phyloP scores from a whole-genome alignment of 176 grass and related monocot species.

The Oryza nivara region DNA sequence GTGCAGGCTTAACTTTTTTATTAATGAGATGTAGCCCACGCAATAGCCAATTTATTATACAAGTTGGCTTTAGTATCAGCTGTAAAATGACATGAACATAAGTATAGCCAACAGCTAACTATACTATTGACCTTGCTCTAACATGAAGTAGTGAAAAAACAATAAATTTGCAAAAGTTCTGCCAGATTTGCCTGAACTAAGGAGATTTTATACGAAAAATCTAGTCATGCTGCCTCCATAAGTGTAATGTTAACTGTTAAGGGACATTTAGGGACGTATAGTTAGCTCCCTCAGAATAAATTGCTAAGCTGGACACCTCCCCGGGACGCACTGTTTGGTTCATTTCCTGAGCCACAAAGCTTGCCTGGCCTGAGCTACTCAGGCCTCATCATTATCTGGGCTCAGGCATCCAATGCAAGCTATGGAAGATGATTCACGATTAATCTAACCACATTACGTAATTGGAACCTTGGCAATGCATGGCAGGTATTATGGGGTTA shows the following conservation, averaged over 20 bases:
- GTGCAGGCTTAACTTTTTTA: too few species aligned
- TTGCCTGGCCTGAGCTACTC: not conserved
- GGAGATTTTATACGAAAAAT: not conserved
- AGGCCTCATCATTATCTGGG: not conserved
- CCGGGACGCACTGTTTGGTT: not conserved
- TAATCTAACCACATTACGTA: too few species aligned
- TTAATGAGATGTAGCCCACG: too few species aligned
- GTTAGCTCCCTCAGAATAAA: not conserved
- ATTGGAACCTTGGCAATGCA: too few species aligned
- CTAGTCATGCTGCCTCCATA: not conserved
- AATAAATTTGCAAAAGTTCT: not conserved
- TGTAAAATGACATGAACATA: too few species aligned
- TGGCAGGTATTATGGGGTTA: not conserved
- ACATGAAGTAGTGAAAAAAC: not conserved
- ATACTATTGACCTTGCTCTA: too few species aligned
- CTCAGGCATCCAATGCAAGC: too few species aligned
- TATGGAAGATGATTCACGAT: too few species aligned
- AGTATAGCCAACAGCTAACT: too few species aligned
- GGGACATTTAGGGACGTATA: not conserved
- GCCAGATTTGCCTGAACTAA: constrained; percentile 8
- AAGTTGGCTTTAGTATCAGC: too few species aligned
- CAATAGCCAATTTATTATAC: too few species aligned
- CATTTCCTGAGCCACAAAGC: not conserved
- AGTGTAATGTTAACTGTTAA: too few species aligned
- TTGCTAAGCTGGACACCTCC: not conserved